Evolutionary conservation across 2,329 filamentous ascomycete species (phyloP), one percentile per base, ranked within the genome.

Genomic region (Arachnopeziza araneosa): DNA sequence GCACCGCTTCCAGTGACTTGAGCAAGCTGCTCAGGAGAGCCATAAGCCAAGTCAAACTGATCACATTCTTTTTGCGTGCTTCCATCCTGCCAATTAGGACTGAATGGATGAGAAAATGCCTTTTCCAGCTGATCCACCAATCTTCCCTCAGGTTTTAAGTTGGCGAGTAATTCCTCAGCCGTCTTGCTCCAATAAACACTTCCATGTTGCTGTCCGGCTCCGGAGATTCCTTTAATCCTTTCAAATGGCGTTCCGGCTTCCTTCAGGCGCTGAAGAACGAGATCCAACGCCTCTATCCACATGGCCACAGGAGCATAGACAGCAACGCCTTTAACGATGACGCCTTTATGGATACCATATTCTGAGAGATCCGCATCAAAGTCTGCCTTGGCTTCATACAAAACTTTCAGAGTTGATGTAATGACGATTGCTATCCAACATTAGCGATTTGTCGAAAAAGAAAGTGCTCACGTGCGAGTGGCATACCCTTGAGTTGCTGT

Each of bases 61-160:
- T 97, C 92, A 72, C 93, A 97, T 76, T 99, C 90, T 66, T 81
- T 81, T 77, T 97, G 92, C 1, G 95, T 98, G 76, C 92, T 96
- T 63, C 93, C 89, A 74, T 99, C 95, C 77, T 98, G 95, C 95
- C 95, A 99, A 74, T 98, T 99, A 8, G 95, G 95, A 66, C 91
- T 92, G 76, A 87, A 93, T 4, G 89, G 87, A 73, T 96, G 89
- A 19, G 92, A 89, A 71, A 98, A 90, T 0, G 88, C 89, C 24
- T 74, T 69, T 60, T 74, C 75, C 24, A 98, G 78, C 76, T 96
- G 92, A 62, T 89, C 85, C 55, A 89, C 81, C 53, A 98, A 77
- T 0, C 81, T 76, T 71, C 83, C 83, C 22, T 75, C 75, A 2
- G 81, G 72, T 66, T 90, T 80, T 51, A 98, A 77, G 14, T 70